Conservation (phyloP, 2,329 filamentous ascomycete genomes). For the Botrytis byssoidea region DNA sequence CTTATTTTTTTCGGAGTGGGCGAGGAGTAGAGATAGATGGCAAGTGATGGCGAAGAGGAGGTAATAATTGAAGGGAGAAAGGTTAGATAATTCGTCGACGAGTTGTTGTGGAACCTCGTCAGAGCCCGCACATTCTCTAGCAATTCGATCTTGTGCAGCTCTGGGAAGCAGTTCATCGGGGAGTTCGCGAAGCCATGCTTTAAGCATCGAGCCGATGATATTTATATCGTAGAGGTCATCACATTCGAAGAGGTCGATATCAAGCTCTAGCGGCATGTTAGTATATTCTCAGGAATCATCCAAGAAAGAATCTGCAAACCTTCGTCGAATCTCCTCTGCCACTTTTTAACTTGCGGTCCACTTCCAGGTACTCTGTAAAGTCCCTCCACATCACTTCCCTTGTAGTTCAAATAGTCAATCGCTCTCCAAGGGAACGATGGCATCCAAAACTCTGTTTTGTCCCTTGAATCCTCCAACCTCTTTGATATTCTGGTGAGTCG, state of each 20-base stretch:
- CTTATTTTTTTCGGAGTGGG: slow-evolving; percentile 93
- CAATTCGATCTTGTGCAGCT: slow-evolving; percentile 73
- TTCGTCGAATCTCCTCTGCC: slow-evolving; percentile 87
- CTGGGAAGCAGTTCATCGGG: slow-evolving; percentile 93
- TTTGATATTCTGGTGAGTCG: slow-evolving; percentile 90
- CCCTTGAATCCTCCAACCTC: slow-evolving; percentile 78
- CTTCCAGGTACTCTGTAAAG: slow-evolving; percentile 91
- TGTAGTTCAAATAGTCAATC: slow-evolving; percentile 95
- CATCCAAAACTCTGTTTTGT: slow-evolving; percentile 99
- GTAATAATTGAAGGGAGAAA: slow-evolving; percentile 98
- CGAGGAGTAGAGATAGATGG: slow-evolving; percentile 86
- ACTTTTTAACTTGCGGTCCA: slow-evolving; percentile 86
- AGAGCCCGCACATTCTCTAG: slow-evolving; percentile 74
- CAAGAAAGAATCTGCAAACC: slow-evolving; percentile 48
- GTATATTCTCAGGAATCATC: slow-evolving; percentile 8
- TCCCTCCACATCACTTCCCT: slow-evolving; percentile 89
- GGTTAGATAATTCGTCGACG: slow-evolving; percentile 85
- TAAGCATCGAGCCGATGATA: slow-evolving; percentile 93
- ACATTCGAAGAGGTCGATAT: slow-evolving; percentile 87
- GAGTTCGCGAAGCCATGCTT: slow-evolving; percentile 92
- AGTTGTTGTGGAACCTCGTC: slow-evolving; percentile 81
- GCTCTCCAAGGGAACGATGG: slow-evolving; percentile 91
- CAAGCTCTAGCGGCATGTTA: slow-evolving; percentile 58
- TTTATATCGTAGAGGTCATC: slow-evolving; percentile 92
- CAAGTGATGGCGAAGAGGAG: slow-evolving; percentile 96